These are phyloP conservation scores for Cyberlindnera suaveolens DNA, from an alignment of 805 yeast species.

Conservation along the genomic window DNA sequence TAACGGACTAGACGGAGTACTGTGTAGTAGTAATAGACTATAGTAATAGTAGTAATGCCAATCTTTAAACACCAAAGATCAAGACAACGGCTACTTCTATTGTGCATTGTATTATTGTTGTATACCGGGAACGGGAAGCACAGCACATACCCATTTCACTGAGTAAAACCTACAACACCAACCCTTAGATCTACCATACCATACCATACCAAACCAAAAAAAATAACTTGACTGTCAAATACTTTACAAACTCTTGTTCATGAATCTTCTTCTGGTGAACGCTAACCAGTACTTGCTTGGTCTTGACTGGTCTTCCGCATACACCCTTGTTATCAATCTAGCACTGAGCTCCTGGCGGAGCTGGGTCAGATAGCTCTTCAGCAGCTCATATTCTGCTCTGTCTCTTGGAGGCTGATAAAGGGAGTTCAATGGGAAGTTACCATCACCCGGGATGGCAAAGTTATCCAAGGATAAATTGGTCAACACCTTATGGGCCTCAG, in stretches of 20 bases:
- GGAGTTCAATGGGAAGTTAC: conserved; percentile 87
- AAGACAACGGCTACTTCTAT: too few species aligned
- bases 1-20: conserved; percentile 6
- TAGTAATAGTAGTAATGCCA: too few species aligned
- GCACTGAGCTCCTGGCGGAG: conserved; percentile 91
- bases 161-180: too few species aligned
- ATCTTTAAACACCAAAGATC: too few species aligned
- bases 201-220: too few species aligned
- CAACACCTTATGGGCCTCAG: conserved; percentile 61
- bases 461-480: conserved; percentile 83
- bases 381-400: conserved; percentile 68
- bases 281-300: conserved; percentile 97
- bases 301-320: conserved; percentile 44
- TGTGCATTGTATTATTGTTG: too few species aligned
- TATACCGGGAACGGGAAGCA: too few species aligned
- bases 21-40: too few species aligned
- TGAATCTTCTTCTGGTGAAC: conserved; percentile 88
- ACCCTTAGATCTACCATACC: too few species aligned
- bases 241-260: conserved; percentile 70
- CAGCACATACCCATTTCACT: too few species aligned
- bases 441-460: conserved; percentile 91
- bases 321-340: conserved; percentile 70
- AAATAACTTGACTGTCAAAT: neutral
- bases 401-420: conserved; percentile 67
- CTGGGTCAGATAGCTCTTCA: conserved; percentile 79